phyloP scores from a whole-genome alignment of 2,329 filamentous ascomycete genomes.

The Paecilomyces niveus region DNA sequence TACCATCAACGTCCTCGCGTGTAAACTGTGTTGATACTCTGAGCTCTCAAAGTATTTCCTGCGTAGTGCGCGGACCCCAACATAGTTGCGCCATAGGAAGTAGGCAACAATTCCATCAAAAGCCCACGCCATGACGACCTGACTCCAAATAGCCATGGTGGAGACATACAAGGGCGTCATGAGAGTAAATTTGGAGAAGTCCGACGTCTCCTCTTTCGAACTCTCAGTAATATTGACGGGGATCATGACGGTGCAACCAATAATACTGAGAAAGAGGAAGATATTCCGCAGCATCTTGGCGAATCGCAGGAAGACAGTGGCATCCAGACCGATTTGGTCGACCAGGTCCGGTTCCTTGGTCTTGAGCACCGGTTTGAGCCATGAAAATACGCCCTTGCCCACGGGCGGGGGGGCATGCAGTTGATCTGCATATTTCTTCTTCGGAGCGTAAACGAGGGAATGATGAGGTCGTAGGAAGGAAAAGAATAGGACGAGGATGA shows the following conservation, averaged over 20 bases:
- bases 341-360: conserved; percentile 73
- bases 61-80: conserved; percentile 61
- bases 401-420: conserved; percentile 82
- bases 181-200: conserved; percentile 25
- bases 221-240: conserved; percentile 65
- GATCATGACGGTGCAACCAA: conserved; percentile 71
- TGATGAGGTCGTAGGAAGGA: conserved; percentile 88
- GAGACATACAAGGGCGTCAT: conserved; percentile 48
- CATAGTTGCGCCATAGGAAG: conserved; percentile 89
- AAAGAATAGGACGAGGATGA: conserved; percentile 70
- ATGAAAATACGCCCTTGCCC: conserved; percentile 80
- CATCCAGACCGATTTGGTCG: conserved; percentile 82
- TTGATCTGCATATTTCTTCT: conserved; percentile 84
- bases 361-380: conserved; percentile 70
- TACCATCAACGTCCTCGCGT: conserved; percentile 59
- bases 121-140: conserved; percentile 52
- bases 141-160: conserved; percentile 48
- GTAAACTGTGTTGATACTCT: conserved; percentile 82
- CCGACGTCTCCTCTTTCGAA: conserved; percentile 19
- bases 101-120: conserved; percentile 69
- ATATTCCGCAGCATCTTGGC: conserved; percentile 88
- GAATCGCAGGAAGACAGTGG: conserved; percentile 82
- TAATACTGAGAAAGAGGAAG: conserved; percentile 63
- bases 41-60: conserved; percentile 74
- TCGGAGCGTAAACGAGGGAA: conserved; percentile 86